phyloP scores from a whole-genome alignment of 148 eudicot genomes.

The Drosera capensis region DNA sequence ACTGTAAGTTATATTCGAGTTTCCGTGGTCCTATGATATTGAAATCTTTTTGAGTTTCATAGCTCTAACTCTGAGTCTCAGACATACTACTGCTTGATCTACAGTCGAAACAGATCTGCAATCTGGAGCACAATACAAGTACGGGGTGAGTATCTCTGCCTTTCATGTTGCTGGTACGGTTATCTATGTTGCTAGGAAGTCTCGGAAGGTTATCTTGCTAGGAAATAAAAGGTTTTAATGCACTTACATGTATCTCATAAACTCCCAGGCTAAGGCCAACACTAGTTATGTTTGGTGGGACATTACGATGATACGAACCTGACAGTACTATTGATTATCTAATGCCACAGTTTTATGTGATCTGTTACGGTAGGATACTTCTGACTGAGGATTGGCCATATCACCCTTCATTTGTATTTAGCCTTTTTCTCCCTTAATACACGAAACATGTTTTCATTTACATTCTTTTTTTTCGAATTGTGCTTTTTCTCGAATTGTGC shows the following conservation, averaged over 20 bases:
- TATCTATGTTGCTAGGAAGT: neutral
- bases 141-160: conserved; percentile 42
- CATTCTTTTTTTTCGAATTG: no score
- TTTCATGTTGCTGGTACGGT: neutral
- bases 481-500: no score
- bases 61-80: conserved; percentile 8
- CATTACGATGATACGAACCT: no score
- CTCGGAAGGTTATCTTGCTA: neutral
- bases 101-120: conserved; percentile 96
- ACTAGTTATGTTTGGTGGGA: no score
- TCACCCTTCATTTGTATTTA: neutral
- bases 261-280: no score
- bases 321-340: no score
- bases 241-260: neutral
- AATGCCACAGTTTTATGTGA: no score
- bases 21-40: conserved; percentile 2
- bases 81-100: conserved; percentile 10
- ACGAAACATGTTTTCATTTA: neutral
- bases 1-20: conserved; percentile 39
- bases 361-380: neutral
- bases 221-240: neutral
- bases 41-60: neutral
- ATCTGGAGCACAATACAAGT: conserved; percentile 81
- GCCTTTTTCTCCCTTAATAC: no score
- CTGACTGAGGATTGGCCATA: neutral